Base-by-base conservation (phyloP, 441 rosid species). In the California macrophylla region DNA sequence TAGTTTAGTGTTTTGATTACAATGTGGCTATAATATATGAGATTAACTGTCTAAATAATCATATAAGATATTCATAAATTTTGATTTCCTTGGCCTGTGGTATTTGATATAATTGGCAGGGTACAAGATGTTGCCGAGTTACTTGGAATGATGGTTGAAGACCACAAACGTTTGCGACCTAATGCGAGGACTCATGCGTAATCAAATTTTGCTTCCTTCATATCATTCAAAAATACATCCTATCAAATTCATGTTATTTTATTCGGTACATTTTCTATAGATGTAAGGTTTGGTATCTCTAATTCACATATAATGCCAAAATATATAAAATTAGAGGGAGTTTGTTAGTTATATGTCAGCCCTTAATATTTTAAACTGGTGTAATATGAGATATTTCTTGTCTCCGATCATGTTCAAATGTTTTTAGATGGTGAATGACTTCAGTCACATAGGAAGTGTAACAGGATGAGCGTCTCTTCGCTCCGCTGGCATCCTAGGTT, bases 101-200 rank as follows among this genome's bases (percentile, higher is more conserved):
- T 40, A 69, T 58, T n/a, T 77, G 21, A 68, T 66, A 66, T 78
- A 77, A 71, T 78, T 71, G 58, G 67, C 72, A 93, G 98, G 83
- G 93, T 88, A 54, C 97, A 89, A 76, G 97, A 93, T 82, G 98
- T 93, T 74, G 93, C 95, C 47, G 97, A 93, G 81, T 81, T 93
- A 77, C 96, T 93, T 75, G 98, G 98, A 58, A 89, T 93, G 96
- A 93, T 93, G 97, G 91, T 93, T 69, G 98, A 91, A 77, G 91
- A 86, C 73, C 91, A 88, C 85, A 91, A 88, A 71, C 90, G 98
- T 65, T 47, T 93, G 80, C 93, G 86, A 67, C 98, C 98, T 66
- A 89, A 91, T 79, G 83, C 85, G 77, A 89, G 78, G 81, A 93
- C 98, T 77, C 78, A 89, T 72, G 92, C 91, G 96, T 93, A 87